Evolutionary conservation across 163 green algal species (phyloP), one percentile per base, ranked within the genome.

Genomic region (Volvox carteri): DNA sequence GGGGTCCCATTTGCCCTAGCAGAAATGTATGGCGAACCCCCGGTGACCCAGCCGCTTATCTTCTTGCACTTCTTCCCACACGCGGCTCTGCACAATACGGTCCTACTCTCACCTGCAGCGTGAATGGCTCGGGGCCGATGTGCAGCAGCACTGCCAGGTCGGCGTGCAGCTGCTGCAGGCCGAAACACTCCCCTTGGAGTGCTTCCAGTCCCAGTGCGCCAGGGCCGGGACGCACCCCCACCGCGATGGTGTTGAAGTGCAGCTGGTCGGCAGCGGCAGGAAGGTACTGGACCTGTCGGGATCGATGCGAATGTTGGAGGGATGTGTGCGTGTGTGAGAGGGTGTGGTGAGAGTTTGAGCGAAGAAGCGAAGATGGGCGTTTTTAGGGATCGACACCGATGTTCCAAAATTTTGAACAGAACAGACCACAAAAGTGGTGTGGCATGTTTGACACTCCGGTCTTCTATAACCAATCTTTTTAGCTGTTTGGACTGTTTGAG

Each of bases 131-230:
- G 16, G 2, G 39, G 19, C 70, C 70, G 14, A 44, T 42, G 9
- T 65, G 73, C 18, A 81, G n/a, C 73, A 81, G 44, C 2, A 81
- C 73, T n/a, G 52, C 2, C 35, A 65, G 14, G 8, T 81, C 73
- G 7, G 73, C 42, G 19, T 81, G 46, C 73, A 81, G 44, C 21
- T 16, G 21, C 44, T 44, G 73, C n/a, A 81, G 39, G 18, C 65
- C 65, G 30, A 75, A 75, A 12, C 30, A 44, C 65, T 75, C 65
- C 9, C 3, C n/a, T 28, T 48, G 25, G 25, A 48, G 30, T 9
- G 65, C 35, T 2, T 25, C 30, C 25, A 75, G 65, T 7, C 65
- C 65, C 65, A 75, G 23, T 12, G 19, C 23, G 8, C 60, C 60
- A 3, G 60, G 2, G 3, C 30, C 2, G 6, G 2, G 7, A 46